Base-by-base conservation (phyloP, 192 early-diverging fungal species). In the Diversispora eburnea region DNA sequence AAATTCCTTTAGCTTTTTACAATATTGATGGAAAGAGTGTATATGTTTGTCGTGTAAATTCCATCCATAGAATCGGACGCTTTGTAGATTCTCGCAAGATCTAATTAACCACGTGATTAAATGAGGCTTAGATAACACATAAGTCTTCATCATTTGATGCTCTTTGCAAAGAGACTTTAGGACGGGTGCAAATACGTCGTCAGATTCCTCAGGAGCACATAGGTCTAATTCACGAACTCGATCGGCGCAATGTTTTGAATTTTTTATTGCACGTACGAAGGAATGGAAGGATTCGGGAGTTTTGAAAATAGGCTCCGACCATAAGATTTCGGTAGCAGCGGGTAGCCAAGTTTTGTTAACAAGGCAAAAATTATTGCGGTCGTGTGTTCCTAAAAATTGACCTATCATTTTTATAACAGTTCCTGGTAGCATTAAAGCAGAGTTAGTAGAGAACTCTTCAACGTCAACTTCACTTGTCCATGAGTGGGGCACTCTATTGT, bases 1-100 rank as follows among this genome's bases (percentile, higher is more conserved):
- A 15, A 81, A 42, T 22, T 66, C 51, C 3, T 60, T 51, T 0
- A 81, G 57, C 3, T n/a, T 54, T 4, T 15, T 48, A 46, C 56
- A 56, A 15, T 57, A 58, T 10, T 61, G 48, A 20, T 33, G 25
- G 5, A 78, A 45, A 7, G 17, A 51, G 4, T 77, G 75, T 41
- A 83, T 25, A 54, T 74, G 51, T 3, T n/a, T 17, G 33, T 63
- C 67, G 5, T 49, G 54, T 2, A 83, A 54, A n/a, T 80, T 69
- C 77, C 79, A 80, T n/a, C 79, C 81, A 55, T 83, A 83, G 8
- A 80, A 57, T 8, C 72, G 74, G 8, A 83, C 19, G 17, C 62
- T 67, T 33, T 74, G 25, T 5, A 80, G 43, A 10, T 77, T 76
- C 25, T 83, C 81, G 46, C 81, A 83, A 1, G 66, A 48, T 41